Conservation (phyloP, 345 rosid species). For the Reutealis trisperma region DNA sequence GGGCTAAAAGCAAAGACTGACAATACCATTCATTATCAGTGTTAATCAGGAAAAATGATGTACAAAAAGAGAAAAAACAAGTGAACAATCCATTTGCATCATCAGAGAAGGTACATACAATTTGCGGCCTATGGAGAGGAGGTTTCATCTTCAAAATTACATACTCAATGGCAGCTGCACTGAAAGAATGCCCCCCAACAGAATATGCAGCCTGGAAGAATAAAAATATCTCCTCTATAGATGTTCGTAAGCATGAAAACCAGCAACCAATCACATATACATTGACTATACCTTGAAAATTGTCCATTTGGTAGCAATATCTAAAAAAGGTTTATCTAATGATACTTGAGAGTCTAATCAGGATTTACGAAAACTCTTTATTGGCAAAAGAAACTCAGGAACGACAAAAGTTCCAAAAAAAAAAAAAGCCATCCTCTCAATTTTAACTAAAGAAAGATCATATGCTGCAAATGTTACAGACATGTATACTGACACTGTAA, state of each 20-base stretch:
- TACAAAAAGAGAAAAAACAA: conserved; percentile 3
- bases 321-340: no score
- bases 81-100: neutral
- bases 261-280: neutral
- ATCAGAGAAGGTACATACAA: conserved; percentile 40
- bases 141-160: conserved; percentile 81
- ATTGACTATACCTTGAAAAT: neutral
- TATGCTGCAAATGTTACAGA: no score
- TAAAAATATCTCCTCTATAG: neutral
- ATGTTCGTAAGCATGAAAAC: neutral
- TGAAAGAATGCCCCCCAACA: conserved; percentile 88
- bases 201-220: conserved; percentile 82
- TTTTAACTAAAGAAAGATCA: neutral
- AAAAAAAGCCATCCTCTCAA: neutral
- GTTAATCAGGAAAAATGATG: conserved; percentile 14
- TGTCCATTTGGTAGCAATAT: neutral
- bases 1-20: conserved; percentile 86
- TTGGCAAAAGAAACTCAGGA: neutral
- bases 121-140: conserved; percentile 83
- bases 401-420: neutral
- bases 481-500: no score
- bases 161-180: conserved; percentile 76
- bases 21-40: conserved; percentile 7
- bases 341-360: neutral
- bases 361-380: neutral